Evolutionary conservation across 2,329 filamentous ascomycete genomes (phyloP).

Genomic region (Scytalidium lignicola): DNA sequence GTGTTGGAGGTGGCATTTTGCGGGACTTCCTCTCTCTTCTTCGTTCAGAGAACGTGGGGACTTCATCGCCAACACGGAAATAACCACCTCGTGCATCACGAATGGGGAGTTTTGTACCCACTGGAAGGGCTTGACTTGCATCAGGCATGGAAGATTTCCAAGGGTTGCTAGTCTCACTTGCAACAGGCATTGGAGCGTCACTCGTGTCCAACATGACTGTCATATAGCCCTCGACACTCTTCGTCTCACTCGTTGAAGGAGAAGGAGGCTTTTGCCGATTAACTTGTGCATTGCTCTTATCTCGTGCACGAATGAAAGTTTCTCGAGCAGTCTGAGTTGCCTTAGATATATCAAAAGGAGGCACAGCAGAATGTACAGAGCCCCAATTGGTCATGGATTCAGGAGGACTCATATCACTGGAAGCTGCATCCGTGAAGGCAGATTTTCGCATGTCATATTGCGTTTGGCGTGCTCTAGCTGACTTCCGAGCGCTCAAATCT

Average conservation of each 20-base stretch:
- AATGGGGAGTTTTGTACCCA: slow-evolving; percentile 11
- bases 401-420: slow-evolving; percentile 24
- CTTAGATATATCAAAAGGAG: slow-evolving; percentile 39
- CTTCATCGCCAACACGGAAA: slow-evolving; percentile 52
- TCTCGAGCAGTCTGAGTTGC: slow-evolving; percentile 36
- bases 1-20: slow-evolving; percentile 52
- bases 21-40: slow-evolving; percentile 39
- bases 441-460: slow-evolving; percentile 30
- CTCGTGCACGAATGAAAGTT: slow-evolving; percentile 32
- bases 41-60: slow-evolving; percentile 54
- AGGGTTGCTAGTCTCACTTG: slow-evolving; percentile 16
- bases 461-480: slow-evolving; percentile 4
- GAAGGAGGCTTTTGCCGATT: not conserved
- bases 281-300: not conserved
- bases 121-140: slow-evolving; percentile 16
- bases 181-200: slow-evolving; percentile 15
- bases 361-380: slow-evolving; percentile 44
- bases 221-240: slow-evolving; percentile 33
- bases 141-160: slow-evolving; percentile 26
- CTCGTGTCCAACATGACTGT: slow-evolving; percentile 40
- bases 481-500: slow-evolving; percentile 10
- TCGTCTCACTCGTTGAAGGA: not conserved
- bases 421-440: slow-evolving; percentile 24
- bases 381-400: slow-evolving; percentile 43
- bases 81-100: slow-evolving; percentile 39